A percentile compares a stretch with the other conserved stretches of the same genome.
phyloP scores from a whole-genome alignment of 352 stramenopile genomes.

The Pythium sukuiense region DNA sequence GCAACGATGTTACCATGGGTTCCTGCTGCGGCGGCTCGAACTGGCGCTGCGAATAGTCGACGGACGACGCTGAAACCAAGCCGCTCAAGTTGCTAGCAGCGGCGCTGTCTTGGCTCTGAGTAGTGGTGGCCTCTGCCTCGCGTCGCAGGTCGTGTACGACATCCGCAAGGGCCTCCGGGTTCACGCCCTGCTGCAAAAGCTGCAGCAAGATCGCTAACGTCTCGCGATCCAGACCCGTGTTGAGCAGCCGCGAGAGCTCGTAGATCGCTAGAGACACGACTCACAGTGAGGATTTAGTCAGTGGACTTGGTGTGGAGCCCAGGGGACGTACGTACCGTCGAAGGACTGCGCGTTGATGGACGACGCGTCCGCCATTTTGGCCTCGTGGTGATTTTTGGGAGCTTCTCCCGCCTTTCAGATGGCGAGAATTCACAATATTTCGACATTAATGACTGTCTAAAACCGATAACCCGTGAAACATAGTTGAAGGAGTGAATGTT shows the following conservation, averaged over 20 bases:
- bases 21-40: constrained; percentile 28
- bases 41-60: constrained; percentile 17
- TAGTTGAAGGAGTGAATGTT: neutral
- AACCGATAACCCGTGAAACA: neutral
- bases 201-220: constrained; percentile 87
- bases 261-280: constrained; percentile 64
- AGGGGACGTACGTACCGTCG: constrained; percentile 12
- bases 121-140: constrained; percentile 38
- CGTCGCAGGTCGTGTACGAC: constrained; percentile 90
- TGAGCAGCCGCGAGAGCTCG: constrained; percentile 88
- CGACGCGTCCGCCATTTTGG: constrained; percentile 22
- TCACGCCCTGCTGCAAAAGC: constrained; percentile 88
- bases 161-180: constrained; percentile 85
- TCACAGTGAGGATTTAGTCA: neutral
- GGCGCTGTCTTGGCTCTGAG: constrained; percentile 1
- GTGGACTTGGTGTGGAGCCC: neutral
- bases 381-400: neutral
- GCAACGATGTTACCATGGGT: constrained; percentile 20
- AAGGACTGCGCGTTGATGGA: constrained; percentile 25
- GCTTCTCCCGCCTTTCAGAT: neutral
- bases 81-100: constrained; percentile 4
- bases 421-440: no score
- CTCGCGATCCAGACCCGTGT: constrained; percentile 89
- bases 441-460: neutral
- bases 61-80: neutral